Percentiles rank a stretch among this genome's conserved stretches.
Evolutionary conservation across 306 rosid genomes (phyloP).

Genomic region (Begonia loranthoides): DNA sequence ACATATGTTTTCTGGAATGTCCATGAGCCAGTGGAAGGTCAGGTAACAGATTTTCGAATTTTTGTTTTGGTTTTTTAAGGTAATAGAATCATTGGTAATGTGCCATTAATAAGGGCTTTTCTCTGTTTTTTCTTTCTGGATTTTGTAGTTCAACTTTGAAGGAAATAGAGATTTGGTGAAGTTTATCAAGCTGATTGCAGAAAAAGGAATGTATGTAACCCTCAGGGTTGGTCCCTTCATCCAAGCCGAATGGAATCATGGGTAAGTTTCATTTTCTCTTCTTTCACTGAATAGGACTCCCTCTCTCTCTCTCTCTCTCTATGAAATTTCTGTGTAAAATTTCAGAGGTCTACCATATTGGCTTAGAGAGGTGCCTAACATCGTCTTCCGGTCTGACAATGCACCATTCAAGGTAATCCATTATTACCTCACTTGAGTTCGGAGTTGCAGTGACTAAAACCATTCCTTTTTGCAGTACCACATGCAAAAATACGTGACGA

Average conservation of each 20-base stretch:
- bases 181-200: conserved; percentile 35
- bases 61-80: not conserved
- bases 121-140: not conserved
- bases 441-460: not conserved
- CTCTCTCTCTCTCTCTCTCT: not conserved
- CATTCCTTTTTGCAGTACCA: conserved; percentile 22
- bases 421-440: not conserved
- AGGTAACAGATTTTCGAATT: conserved; percentile 22
- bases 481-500: conserved; percentile 46
- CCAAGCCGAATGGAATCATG: conserved; percentile 98
- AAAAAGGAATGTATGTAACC: conserved; percentile 45
- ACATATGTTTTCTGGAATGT: conserved; percentile 85
- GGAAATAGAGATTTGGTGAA: conserved; percentile 64
- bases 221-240: conserved; percentile 86
- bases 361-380: conserved; percentile 62
- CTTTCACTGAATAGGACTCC: too few relatives aligned
- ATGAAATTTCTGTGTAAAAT: not conserved
- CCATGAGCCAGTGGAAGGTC: conserved; percentile 67
- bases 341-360: conserved; percentile 89
- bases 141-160: conserved; percentile 35
- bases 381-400: conserved; percentile 57
- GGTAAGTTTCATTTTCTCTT: conserved; percentile 19
- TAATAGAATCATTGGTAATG: not conserved
- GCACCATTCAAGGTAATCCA: conserved; percentile 52
- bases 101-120: too few relatives aligned